Evolutionary conservation across 768 basidiomycete species (phyloP), one percentile per base, ranked within the genome.

Genomic region (Lactifluus pinguis): DNA sequence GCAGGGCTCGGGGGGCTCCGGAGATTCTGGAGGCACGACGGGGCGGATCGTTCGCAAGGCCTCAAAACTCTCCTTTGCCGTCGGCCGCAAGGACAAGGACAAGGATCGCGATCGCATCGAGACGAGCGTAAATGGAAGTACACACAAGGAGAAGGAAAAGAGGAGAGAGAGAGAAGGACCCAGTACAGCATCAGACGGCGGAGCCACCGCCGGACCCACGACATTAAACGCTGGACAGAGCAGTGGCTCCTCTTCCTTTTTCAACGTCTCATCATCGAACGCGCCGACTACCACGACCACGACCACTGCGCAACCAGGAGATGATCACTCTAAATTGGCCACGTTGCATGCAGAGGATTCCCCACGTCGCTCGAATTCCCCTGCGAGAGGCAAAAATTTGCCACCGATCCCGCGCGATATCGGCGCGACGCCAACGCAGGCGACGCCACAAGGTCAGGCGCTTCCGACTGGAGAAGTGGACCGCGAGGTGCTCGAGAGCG

Each of bases 361-460:
- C 11, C 38, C 63, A 14, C 54, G 63, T 34, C 77, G 79, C 36
- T 69, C 83, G 11, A 74, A 77, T n/a, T 75, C 80, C 6, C 79
- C 84, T 0, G 76, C 75, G 59, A 84, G 84, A 70, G 69, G 76
- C 61, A 90, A 90, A 69, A 78, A 80, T 15, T 72, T 90, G n/a
- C 88, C 87, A 0, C 87, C 87, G 13, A 88, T 91, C 75, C 88
- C 89, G n/a, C 79, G 83, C 32, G 87, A 90, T 67, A 85, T 85
- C 68, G 76, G 75, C 7, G 56, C 68, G 34, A 65, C 72, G 13
- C 73, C 75, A 6, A n/a, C n/a, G n/a, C n/a, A n/a, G n/a, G n/a
- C n/a, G n/a, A 2, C 25, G 25, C 25, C 25, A 25, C 25, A 25
- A 25, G 25, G 25, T 25, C 51, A 38, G 17, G 10, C 82, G 8